Percentiles rank a stretch among this genome's conserved stretches.
phyloP scores from a whole-genome alignment of 1,139 yeast species.

The Suhomyces ambrosiae region DNA sequence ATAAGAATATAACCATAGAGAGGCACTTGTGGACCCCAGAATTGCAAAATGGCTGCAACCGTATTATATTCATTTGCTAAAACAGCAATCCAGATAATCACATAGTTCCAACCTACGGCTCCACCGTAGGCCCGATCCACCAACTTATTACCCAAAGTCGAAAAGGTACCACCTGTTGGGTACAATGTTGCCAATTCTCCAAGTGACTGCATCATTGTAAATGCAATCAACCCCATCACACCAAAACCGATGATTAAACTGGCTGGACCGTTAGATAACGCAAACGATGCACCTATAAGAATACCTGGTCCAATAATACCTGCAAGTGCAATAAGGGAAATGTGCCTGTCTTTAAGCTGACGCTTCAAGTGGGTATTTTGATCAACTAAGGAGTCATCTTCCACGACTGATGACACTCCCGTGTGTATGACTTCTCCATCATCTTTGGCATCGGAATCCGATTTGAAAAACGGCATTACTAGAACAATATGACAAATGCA shows the following conservation, averaged over 20 bases:
- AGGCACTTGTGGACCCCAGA: slow-evolving; percentile 65
- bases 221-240: slow-evolving; percentile 56
- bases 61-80: slow-evolving; percentile 62
- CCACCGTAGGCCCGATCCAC: slow-evolving; percentile 63
- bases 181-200: slow-evolving; percentile 59
- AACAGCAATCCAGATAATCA: slow-evolving; percentile 63
- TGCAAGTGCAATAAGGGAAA: slow-evolving; percentile 51
- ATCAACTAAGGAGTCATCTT: slow-evolving; percentile 15
- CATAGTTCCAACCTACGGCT: slow-evolving; percentile 64
- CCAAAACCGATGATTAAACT: slow-evolving; percentile 48
- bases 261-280: slow-evolving; percentile 50
- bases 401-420: slow-evolving; percentile 3
- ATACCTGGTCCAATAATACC: slow-evolving; percentile 62
- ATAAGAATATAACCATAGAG: slow-evolving; percentile 58
- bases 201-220: slow-evolving; percentile 58
- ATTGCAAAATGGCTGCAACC: slow-evolving; percentile 53
- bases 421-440: slow-evolving; percentile 5
- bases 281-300: slow-evolving; percentile 49
- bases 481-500: neutral
- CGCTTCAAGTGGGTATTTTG: slow-evolving; percentile 30
- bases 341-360: slow-evolving; percentile 45
- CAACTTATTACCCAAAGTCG: slow-evolving; percentile 53
- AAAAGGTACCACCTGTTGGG: slow-evolving; percentile 57
- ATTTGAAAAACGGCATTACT: neutral
- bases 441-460: slow-evolving; percentile 2